phyloP scores from a whole-genome alignment of 176 grass and related monocot genomes.

The Phragmites australis region DNA sequence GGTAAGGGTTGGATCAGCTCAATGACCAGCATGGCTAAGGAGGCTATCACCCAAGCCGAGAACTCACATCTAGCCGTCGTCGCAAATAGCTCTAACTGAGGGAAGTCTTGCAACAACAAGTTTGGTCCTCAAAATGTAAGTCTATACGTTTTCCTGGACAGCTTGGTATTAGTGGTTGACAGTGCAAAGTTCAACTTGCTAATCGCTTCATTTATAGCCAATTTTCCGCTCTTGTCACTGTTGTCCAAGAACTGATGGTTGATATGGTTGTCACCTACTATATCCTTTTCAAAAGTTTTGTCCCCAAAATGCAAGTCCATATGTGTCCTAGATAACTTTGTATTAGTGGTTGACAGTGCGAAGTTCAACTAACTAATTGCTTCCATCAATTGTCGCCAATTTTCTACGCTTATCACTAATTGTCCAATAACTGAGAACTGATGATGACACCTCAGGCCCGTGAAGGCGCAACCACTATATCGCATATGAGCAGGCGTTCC shows the following conservation, averaged over 20 bases:
- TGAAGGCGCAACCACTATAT: not conserved
- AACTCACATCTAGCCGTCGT: too few species aligned
- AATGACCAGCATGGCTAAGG: too few species aligned
- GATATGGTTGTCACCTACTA: not conserved
- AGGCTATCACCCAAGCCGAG: too few species aligned
- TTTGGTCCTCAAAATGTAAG: not conserved
- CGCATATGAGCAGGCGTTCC: not conserved
- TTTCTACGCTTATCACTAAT: not conserved
- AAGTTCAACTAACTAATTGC: constrained; percentile 14
- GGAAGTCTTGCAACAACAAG: too few species aligned
- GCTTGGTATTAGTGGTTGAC: not conserved
- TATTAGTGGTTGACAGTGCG: constrained; percentile 15
- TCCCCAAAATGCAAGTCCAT: not conserved
- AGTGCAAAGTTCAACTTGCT: not conserved
- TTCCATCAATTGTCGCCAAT: not conserved
- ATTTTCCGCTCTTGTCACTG: not conserved
- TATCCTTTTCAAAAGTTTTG: not conserved
- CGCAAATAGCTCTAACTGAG: too few species aligned
- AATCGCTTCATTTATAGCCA: not conserved
- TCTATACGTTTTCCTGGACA: not conserved
- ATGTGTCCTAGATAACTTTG: not conserved
- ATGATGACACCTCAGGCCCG: constrained; percentile 1
- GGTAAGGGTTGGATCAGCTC: too few species aligned
- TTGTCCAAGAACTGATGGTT: not conserved
- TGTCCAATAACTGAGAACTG: not conserved